Evolutionary conservation across 495 filamentous ascomycete species (phyloP).

Genomic region (Rostrohypoxylon terebratum): DNA sequence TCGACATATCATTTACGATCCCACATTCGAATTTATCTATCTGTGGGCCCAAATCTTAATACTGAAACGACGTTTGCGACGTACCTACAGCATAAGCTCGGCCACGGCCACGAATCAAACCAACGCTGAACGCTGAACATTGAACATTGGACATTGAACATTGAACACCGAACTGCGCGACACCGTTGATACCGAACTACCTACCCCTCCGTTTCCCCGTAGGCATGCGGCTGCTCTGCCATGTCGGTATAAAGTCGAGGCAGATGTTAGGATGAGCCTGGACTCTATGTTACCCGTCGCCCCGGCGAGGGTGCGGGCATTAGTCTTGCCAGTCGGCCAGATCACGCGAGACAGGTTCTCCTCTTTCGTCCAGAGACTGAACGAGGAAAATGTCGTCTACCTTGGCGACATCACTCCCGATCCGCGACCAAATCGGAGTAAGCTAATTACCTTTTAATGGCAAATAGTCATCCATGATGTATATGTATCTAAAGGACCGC

Average conservation of each 20-base stretch:
- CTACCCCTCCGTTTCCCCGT: slow-evolving; percentile 14
- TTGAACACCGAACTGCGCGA: background rate
- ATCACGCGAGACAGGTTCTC: slow-evolving; percentile 86
- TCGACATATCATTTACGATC: slow-evolving; percentile 16
- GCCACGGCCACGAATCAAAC: slow-evolving; percentile 19
- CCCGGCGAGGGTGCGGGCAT: slow-evolving; percentile 85
- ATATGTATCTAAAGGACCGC: slow-evolving; percentile 51
- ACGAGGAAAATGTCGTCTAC: slow-evolving; percentile 83
- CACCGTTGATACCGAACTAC: background rate
- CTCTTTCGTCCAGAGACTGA: slow-evolving; percentile 80
- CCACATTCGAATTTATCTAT: background rate
- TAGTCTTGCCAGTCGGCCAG: slow-evolving; percentile 85
- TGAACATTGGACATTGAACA: no score
- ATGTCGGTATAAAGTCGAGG: slow-evolving; percentile 41
- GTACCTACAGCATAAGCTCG: slow-evolving; percentile 16
- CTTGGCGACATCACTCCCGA: slow-evolving; percentile 93
- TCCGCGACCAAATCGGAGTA: slow-evolving; percentile 88
- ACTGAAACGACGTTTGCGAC: slow-evolving; percentile 36
- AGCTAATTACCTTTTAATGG: slow-evolving; percentile 39
- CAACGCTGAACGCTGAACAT: no score
- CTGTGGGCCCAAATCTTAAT: slow-evolving; percentile 13
- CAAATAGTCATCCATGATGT: no score
- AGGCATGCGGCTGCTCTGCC: slow-evolving; percentile 50
- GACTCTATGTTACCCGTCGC: slow-evolving; percentile 89
- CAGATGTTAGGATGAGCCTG: slow-evolving; percentile 76